Conservation (phyloP, 768 basidiomycete genomes). For the Termitomyces sp. region DNA sequence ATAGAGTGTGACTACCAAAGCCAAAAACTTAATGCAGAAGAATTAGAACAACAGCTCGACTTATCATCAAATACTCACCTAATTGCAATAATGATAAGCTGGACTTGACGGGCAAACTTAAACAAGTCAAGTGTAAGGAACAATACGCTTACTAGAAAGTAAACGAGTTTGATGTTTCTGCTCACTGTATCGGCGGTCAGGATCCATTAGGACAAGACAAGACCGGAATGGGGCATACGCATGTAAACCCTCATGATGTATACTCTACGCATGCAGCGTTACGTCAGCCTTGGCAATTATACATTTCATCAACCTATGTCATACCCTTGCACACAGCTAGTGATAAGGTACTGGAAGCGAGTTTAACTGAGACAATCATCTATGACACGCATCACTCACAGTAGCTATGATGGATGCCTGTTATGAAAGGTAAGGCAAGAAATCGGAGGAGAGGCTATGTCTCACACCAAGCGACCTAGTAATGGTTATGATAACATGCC, state of each 20-base stretch:
- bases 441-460: background rate
- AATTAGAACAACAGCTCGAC: background rate
- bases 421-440: background rate
- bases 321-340: conserved; percentile 8
- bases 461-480: conserved; percentile 9
- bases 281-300: background rate
- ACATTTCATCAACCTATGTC: background rate
- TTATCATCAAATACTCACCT: background rate
- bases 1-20: background rate
- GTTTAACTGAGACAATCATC: background rate
- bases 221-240: background rate
- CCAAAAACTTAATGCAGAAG: background rate
- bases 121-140: too few species aligned
- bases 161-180: conserved; percentile 4
- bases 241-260: conserved; percentile 10
- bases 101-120: background rate
- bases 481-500: background rate
- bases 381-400: background rate
- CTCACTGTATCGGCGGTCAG: background rate
- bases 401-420: conserved; percentile 10
- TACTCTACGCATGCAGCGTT: background rate
- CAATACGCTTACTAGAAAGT: background rate
- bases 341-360: conserved; percentile 1
- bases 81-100: conserved; percentile 5
- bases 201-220: background rate